These are phyloP conservation scores for Salvia miltiorrhiza DNA, from an alignment of 257 asterid genomes.

Conservation along the genomic window DNA sequence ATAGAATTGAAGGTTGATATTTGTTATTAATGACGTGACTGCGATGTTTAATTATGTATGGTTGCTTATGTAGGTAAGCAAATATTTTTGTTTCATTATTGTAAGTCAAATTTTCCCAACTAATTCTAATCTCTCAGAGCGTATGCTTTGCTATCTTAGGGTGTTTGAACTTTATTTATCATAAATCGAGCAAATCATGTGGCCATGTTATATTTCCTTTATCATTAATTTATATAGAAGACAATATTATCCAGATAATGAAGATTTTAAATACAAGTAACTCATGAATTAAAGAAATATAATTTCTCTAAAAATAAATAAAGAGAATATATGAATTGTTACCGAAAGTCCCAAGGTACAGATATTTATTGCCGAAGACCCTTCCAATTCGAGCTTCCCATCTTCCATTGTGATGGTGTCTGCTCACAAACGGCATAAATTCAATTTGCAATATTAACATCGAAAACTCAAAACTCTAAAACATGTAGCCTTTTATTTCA, in stretches of 20 bases:
- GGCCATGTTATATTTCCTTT: neutral
- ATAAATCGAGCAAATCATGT: neutral
- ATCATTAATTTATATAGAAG: neutral
- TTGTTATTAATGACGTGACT: conserved; percentile 9
- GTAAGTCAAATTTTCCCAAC: neutral
- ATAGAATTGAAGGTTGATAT: neutral
- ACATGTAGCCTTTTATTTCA: neutral
- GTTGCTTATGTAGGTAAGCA: conserved; percentile 33
- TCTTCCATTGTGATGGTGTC: conserved; percentile 85
- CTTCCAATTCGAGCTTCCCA: conserved; percentile 94
- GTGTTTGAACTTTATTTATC: conserved; percentile 4
- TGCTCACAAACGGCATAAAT: conserved; percentile 10
- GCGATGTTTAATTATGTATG: conserved; percentile 10
- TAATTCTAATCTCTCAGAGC: neutral
- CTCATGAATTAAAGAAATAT: too few relatives aligned
- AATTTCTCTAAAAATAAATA: too few relatives aligned
- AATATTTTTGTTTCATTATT: conserved; percentile 19
- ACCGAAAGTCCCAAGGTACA: conserved; percentile 86
- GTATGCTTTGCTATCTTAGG: neutral
- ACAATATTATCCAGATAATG: neutral
- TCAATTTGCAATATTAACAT: neutral
- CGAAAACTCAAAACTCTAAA: neutral
- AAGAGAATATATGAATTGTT: neutral
- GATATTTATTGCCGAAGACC: conserved; percentile 83
- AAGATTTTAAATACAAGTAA: neutral